These are phyloP conservation scores for Picochlorum sp. DNA, from an alignment of 139 green algal genomes.

Conservation along the genomic window DNA sequence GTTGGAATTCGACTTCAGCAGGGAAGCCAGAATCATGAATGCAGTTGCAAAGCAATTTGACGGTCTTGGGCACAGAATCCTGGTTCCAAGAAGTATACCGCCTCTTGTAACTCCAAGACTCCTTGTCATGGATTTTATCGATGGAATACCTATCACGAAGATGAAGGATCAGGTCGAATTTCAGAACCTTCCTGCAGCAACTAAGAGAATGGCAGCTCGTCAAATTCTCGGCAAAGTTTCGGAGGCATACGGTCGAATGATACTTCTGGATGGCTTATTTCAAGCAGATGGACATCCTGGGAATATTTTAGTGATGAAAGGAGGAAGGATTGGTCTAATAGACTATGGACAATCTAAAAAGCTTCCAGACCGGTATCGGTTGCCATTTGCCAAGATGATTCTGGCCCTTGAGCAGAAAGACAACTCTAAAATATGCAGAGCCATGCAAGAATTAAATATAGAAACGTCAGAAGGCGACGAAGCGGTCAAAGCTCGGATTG, in stretches of 20 bases:
- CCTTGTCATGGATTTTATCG: conserved; percentile 88
- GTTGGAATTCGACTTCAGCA: conserved; percentile 85
- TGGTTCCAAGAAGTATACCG: conserved; percentile 61
- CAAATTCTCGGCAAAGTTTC: conserved; percentile 52
- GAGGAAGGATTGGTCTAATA: conserved; percentile 73
- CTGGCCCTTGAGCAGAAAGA: conserved; percentile 44
- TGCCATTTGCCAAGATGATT: conserved; percentile 68
- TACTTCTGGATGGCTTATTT: conserved; percentile 83
- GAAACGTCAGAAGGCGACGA: conserved; percentile 49
- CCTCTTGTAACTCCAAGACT: conserved; percentile 63
- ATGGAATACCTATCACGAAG: conserved; percentile 60
- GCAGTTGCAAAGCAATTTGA: conserved; percentile 59
- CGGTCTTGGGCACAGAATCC: conserved; percentile 40
- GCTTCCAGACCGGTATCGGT: conserved; percentile 51
- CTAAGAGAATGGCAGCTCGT: conserved; percentile 24
- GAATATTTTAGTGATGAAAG: conserved; percentile 80
- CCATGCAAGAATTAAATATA: conserved; percentile 54
- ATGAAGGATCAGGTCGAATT: conserved; percentile 19
- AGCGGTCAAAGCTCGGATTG: conserved; percentile 57
- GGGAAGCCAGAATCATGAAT: conserved; percentile 85
- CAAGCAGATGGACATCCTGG: conserved; percentile 60
- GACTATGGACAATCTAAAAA: conserved; percentile 95
- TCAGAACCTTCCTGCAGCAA: conserved; percentile 23
- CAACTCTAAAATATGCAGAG: conserved; percentile 27
- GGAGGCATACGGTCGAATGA: conserved; percentile 90